phyloP scores from a whole-genome alignment of 1,284 basidiomycete species.

The Boletus putidus region DNA sequence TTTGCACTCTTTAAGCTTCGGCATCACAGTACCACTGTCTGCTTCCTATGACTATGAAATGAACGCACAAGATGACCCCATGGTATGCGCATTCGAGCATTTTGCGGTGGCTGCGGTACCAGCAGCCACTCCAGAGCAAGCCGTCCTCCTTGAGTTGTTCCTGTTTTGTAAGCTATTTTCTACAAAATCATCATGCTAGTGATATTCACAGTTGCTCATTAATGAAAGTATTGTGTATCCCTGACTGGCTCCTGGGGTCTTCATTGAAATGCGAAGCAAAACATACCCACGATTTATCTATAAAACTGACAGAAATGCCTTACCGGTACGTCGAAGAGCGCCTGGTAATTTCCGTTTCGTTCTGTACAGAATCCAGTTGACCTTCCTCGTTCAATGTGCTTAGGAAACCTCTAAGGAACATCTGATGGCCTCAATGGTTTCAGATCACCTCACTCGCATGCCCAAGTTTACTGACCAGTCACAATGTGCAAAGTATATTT shows the following conservation, averaged over 20 bases:
- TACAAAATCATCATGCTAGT: neutral
- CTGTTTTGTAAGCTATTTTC: slow-evolving; percentile 21
- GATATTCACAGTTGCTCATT: neutral
- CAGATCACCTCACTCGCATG: slow-evolving; percentile 18
- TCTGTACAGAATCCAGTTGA: neutral
- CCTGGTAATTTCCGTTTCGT: neutral
- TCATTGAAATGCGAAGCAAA: slow-evolving; percentile 17
- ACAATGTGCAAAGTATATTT: neutral
- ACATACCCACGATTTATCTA: neutral
- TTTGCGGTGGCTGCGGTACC: neutral
- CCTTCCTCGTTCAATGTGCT: neutral
- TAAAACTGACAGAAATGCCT: slow-evolving; percentile 12
- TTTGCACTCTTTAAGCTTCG: neutral
- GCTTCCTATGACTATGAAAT: slow-evolving; percentile 24
- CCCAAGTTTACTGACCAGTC: slow-evolving; percentile 6
- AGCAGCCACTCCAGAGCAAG: slow-evolving; percentile 4
- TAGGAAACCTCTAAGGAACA: neutral
- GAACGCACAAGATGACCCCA: slow-evolving; percentile 9
- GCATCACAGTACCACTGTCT: slow-evolving; percentile 8
- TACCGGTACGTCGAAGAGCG: slow-evolving; percentile 13
- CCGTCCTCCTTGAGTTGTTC: slow-evolving; percentile 17
- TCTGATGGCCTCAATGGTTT: slow-evolving; percentile 13
- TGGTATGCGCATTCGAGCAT: neutral
- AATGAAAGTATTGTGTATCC: slow-evolving; percentile 24
- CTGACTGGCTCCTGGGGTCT: slow-evolving; percentile 28